phyloP scores from a whole-genome alignment of 2,329 filamentous ascomycete genomes.

The Ambrosiella cleistominuta region DNA sequence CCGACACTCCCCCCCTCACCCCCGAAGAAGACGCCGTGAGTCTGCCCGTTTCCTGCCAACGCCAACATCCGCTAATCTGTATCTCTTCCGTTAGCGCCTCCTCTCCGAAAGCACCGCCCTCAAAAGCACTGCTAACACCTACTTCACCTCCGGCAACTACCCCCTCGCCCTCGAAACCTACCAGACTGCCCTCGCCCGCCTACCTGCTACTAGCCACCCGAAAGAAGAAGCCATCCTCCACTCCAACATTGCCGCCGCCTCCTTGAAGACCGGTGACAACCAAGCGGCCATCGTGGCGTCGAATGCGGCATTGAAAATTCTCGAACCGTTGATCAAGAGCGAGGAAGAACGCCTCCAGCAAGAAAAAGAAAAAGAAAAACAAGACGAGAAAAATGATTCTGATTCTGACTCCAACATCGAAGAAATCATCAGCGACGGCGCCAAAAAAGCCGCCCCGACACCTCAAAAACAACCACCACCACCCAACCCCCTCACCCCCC shows the following conservation, averaged over 20 bases:
- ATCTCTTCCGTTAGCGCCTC: conserved; percentile 33
- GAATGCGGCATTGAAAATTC: conserved; percentile 50
- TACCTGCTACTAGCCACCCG: conserved; percentile 60
- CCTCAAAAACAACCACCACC: conserved; percentile 13
- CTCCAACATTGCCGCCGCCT: conserved; percentile 78
- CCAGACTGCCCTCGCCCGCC: conserved; percentile 58
- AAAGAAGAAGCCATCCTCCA: conserved; percentile 76
- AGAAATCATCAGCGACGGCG: conserved; percentile 42
- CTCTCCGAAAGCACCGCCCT: conserved; percentile 52
- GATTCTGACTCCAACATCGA: conserved; percentile 21
- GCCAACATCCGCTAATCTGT: not conserved
- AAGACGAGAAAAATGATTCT: conserved; percentile 20
- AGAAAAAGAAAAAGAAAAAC: conserved; percentile 24
- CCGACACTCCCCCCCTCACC: conserved; percentile 23
- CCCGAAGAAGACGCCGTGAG: conserved; percentile 40
- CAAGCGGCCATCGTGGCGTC: conserved; percentile 63
- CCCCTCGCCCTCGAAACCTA: conserved; percentile 68
- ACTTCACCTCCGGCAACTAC: conserved; percentile 59
- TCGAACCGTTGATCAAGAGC: conserved; percentile 38
- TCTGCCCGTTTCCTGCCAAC: conserved; percentile 6
- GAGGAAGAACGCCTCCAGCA: conserved; percentile 7
- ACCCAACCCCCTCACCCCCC: conserved; percentile 7
- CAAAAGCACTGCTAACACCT: conserved; percentile 59
- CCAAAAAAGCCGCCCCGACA: conserved; percentile 30
- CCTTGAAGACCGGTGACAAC: conserved; percentile 73